Base-by-base conservation (phyloP, 306 rosid species). In the Phaseolus lunatus region DNA sequence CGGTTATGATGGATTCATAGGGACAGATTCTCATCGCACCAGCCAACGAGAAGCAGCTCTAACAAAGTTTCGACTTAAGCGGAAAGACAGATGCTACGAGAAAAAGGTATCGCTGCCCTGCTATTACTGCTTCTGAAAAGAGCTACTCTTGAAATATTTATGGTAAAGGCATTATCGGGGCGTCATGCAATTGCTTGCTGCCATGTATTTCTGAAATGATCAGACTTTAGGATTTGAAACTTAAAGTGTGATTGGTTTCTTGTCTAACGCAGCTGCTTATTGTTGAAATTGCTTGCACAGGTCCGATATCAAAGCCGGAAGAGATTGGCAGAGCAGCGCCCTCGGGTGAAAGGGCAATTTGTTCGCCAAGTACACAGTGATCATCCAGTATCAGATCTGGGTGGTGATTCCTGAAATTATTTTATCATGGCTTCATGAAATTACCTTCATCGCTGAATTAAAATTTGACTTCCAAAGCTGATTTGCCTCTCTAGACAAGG, bases 21-120 rank as follows among this genome's bases (percentile, higher is more conserved):
- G 82, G 27, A 41, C 73, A 72, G 88, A 84, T 78, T 79, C 88
- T 70, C 81, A 72, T 78, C 86, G 75, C 19, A 67, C 77, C 45
- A 89, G 80, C 80, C 92, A 84, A 57, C 90, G 97, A 67, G 96
- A 93, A 89, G 97, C 92, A 37, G 98, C 98, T 73, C 88, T 93
- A 70, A 81, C 83, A 14, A 93, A 93, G 87, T 93, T 93, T 69
- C 76, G 93, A 19, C 75, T 93, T 85, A 91, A 93, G 85, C 83
- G 97, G 65, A 91, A 93, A 70, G 93, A 93, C 67, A 78, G 97
- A 78, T 89, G 97, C 85, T 93, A 48, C 74, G 93, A 89, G 67
- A 93, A 91, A 77, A 93, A 93, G 97, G 98, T 93, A 86, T 33
- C 45, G 22, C 45, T 23, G 20, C 67, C 59, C 8, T 67, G 45